Evolutionary conservation across 2,329 filamentous ascomycete species (phyloP).

Genomic region (Paecilomyces niveus): DNA sequence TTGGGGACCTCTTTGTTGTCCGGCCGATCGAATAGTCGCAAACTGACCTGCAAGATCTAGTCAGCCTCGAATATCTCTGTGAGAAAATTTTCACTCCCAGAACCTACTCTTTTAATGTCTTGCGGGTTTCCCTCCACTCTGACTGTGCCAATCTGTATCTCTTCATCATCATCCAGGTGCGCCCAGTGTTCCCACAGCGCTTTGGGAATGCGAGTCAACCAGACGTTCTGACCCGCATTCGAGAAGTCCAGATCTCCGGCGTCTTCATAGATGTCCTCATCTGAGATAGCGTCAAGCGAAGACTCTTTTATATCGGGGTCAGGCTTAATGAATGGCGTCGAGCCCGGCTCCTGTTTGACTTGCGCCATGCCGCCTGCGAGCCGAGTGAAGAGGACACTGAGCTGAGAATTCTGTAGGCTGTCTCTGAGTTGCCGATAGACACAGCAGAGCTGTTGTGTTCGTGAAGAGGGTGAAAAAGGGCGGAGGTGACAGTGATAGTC

Average conservation of each 20-base stretch:
- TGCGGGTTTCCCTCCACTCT: conserved; percentile 51
- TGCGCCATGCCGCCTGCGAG: conserved; percentile 19
- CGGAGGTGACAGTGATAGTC: background rate
- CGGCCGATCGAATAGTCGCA: conserved; percentile 60
- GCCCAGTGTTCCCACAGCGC: conserved; percentile 76
- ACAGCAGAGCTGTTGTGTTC: conserved; percentile 7
- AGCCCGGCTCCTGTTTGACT: conserved; percentile 36
- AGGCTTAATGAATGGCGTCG: conserved; percentile 30
- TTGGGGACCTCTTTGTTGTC: conserved; percentile 72
- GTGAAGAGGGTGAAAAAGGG: conserved; percentile 1
- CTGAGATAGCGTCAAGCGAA: conserved; percentile 33
- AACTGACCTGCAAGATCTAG: conserved; percentile 52
- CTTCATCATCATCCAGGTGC: conserved; percentile 68
- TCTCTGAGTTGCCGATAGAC: background rate
- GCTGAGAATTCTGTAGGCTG: background rate
- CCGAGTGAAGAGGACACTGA: background rate
- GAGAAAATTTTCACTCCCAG: background rate
- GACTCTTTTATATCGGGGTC: conserved; percentile 35
- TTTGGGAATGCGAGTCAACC: conserved; percentile 70
- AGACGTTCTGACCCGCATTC: conserved; percentile 44
- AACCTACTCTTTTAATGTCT: conserved; percentile 40
- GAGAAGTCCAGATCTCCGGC: conserved; percentile 57
- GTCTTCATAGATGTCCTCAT: conserved; percentile 66
- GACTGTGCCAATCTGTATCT: conserved; percentile 74
- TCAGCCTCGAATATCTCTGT: conserved; percentile 12